Base-by-base conservation (phyloP, 345 rosid species). In the Pugionium dolabratum region DNA sequence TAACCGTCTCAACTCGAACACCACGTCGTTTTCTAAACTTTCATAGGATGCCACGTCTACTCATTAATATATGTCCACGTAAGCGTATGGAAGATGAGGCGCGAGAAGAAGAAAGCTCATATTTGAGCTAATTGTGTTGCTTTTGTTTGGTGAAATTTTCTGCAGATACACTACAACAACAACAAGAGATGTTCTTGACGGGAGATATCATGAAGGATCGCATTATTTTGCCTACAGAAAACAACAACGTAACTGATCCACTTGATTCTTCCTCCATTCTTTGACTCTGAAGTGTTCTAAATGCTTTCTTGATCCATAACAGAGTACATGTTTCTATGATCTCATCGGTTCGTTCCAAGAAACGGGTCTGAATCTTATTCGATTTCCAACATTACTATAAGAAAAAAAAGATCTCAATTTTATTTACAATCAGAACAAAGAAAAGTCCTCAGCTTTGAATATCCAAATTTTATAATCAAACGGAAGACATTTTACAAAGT, bases 201-300 rank as follows among this genome's bases (percentile, higher is more conserved):
- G 92, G 92, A 64, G 96, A 88, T 69, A 43, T 86, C 46, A 90
- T 93, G 67, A 80, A 77, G 74, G 94, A 88, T 53, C 94, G 85
- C 11, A 97, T 90, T 25, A 51, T 83, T 46, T 64, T 93, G 81
- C 89, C 96, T 37, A 64, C 54, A 47, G 81, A 79, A 64, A 79
- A 40, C 39, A 62, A 45, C 34, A 56, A 56, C 45, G 36, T 60
- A 82, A 75, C 82, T 18, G 60, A 67, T 44, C 77, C 62, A 58
- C 76, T 43, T 72, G 55, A 72, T 58, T 54, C 42, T 46, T 53
- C 54, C 43, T 35, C 43, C 60, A 9, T 66, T 26, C 31, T 42
- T 61, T 59, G 37, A 26, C 40, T 50, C 34, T 43, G 9, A 42
- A 42, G 33, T 46, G 53, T 63, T 55, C 6, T 10, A 25, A 40